Evolutionary conservation across 2,329 filamentous ascomycete species (phyloP).

Genomic region (Venturia oleaginea): DNA sequence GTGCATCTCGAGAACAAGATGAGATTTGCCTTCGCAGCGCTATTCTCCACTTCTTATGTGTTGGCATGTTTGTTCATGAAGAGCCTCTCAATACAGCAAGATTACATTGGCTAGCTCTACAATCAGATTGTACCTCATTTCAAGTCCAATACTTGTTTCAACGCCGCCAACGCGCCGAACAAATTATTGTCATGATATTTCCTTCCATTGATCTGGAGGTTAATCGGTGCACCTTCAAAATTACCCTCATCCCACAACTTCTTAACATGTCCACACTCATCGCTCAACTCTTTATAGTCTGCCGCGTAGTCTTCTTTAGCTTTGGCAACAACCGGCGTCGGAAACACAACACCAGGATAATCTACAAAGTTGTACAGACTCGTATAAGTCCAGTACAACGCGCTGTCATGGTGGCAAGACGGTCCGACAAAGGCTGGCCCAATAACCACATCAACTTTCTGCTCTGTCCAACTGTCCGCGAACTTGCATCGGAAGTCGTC

Average conservation of each 20-base stretch:
- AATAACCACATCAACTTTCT: constrained; percentile 51
- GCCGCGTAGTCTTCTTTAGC: constrained; percentile 17
- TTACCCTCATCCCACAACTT: constrained; percentile 16
- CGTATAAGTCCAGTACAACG: constrained; percentile 57
- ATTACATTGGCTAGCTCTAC: no score
- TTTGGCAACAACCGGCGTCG: constrained; percentile 24
- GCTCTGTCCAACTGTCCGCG: constrained; percentile 35
- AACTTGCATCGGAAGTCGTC: constrained; percentile 38
- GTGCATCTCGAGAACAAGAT: no score
- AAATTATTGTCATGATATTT: constrained; percentile 6
- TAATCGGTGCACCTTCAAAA: constrained; percentile 19
- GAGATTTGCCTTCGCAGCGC: no score
- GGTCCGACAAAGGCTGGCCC: constrained; percentile 45
- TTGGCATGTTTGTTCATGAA: no score
- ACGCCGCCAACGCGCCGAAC: constrained; percentile 17
- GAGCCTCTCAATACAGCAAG: no score
- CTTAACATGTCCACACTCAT: constrained; percentile 19
- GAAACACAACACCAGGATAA: constrained; percentile 54
- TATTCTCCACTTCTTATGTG: no score
- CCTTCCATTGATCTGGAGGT: constrained; percentile 19
- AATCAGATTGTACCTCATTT: neutral
- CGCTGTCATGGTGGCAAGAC: constrained; percentile 41
- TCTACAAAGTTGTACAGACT: constrained; percentile 61
- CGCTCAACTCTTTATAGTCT: constrained; percentile 17
- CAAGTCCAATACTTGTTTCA: constrained; percentile 18